Base-by-base conservation (phyloP, 2,329 filamentous ascomycete species). In the Exophiala aquamarina region DNA sequence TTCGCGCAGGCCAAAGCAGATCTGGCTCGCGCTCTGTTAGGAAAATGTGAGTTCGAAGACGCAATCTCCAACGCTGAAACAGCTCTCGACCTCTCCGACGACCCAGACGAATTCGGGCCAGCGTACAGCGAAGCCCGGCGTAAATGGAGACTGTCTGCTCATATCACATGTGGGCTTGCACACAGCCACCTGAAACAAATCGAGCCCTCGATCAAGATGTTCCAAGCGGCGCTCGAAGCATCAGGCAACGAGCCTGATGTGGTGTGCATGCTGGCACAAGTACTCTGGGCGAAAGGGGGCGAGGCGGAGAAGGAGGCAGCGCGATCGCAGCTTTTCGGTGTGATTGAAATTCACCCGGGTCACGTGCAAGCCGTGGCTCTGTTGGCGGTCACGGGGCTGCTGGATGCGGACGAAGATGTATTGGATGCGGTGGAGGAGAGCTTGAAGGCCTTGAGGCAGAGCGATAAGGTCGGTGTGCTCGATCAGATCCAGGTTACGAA, bases 1-100 rank as follows among this genome's bases (percentile, higher is more conserved):
- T 95, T 91, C 64, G 87, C 89, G 1, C 77, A 94, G 49, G 88
- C 87, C 18, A 94, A 91, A 66, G 82, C 88, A 1, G 94, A 98
- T 63, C 77, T 95, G 8, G 88, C 89, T 5, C 82, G 94, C n/a
- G 84, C 84, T 15, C 84, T 90, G 44, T 79, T 98, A 1, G 87
- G 89, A 1, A 70, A 77, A 5, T 74, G 79, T 1, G 71, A 78
- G 9, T 89, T 86, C 59, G 70, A 78, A 1, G 70, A 81, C 42
- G 91, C 93, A 0, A 79, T 85, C 3, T 87, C 93, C 38, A 87
- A 87, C 55, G 90, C 89, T 19, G 86, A 92, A 54, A 83, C 84
- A 41, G 88, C 90, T 0, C 73, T 98, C 0, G 83, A 87, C 55
- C 77, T 97, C 2, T 89, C 84, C 33, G 46, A 46, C 14, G 78